A percentile compares a stretch with the other conserved stretches of the same genome.
Evolutionary conservation across 257 asterid genomes (phyloP).

Genomic region (Misopates orontium): DNA sequence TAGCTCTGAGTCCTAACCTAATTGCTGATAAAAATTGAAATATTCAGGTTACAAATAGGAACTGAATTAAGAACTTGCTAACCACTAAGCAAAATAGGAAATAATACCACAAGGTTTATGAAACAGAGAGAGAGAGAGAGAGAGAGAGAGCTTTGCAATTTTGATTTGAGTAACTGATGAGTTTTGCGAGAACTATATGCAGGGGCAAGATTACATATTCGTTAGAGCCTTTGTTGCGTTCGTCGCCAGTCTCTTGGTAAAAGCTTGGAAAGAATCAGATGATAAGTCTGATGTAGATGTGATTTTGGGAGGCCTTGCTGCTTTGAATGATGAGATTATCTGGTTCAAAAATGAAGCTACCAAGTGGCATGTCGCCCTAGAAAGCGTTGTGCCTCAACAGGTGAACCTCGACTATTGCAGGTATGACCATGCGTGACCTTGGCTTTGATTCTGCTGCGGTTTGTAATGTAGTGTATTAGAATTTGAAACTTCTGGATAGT

Average conservation of each 20-base stretch:
- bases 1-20: too few relatives aligned
- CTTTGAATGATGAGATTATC: constrained; percentile 67
- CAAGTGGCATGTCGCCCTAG: constrained; percentile 61
- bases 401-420: constrained; percentile 73
- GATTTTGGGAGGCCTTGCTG: constrained; percentile 64
- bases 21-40: too few relatives aligned
- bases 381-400: constrained; percentile 50
- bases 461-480: neutral
- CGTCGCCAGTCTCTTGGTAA: constrained; percentile 55
- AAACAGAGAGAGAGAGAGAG: too few relatives aligned
- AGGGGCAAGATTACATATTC: constrained; percentile 86
- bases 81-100: too few relatives aligned
- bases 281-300: constrained; percentile 57
- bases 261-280: constrained; percentile 71
- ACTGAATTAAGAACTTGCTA: too few relatives aligned
- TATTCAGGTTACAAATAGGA: too few relatives aligned
- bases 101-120: too few relatives aligned
- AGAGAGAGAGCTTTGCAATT: too few relatives aligned
- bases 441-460: neutral
- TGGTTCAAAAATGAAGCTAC: constrained; percentile 90
- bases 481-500: neutral
- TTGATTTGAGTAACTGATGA: too few relatives aligned
- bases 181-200: constrained; percentile 25
- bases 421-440: constrained; percentile 24
- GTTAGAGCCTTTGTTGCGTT: constrained; percentile 78